Base-by-base conservation (phyloP, 163 green algal species). In the Coccomyxa subellipsoidea region DNA sequence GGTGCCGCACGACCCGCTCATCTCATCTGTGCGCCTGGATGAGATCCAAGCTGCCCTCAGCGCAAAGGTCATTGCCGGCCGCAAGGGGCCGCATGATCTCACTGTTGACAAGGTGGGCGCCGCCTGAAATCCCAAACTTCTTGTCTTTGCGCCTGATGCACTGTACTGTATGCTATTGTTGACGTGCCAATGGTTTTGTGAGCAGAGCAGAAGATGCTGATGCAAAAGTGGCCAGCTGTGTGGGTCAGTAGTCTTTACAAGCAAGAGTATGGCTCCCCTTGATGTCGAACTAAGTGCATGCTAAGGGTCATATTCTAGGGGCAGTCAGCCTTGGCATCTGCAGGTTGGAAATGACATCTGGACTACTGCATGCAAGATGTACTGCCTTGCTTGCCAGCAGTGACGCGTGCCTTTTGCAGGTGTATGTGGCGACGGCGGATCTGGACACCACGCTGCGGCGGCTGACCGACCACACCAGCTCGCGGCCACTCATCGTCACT, bases 11-110 rank as follows among this genome's bases (percentile, higher is more conserved):
- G 87, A 94, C 79, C 70, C 80, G 7, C 72, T 93, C 27, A 88
- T 96, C 38, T 76, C 79, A 10, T 87, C 82, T 21, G 85, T 92
- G 29, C 84, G 85, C 12, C 82, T 95, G 83, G 92, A 95, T 79
- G 92, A 95, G 79, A 81, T 95, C 27, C 81, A 81, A n/a, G 79
- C 76, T 7, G 84, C 81, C 23, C 84, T 96, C 35, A 77, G 75
- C 2, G 90, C 84, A 0, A 38, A 82, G 15, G 76, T 88, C 69
- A 59, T 92, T 72, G 91, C 88, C 77, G 92, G 88, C 39, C 70
- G 79, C 23, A 29, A 69, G 0, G 54, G 79, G 18, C 75, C 83
- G 35, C 47, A 86, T 59, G 88, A 91, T 77, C n/a, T 81, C 77
- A 84, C 89, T 38, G 87, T 91, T 38, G 71, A 79, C 21, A 69